Conservation (phyloP, 2,329 filamentous ascomycete species). For the Trichoderma guizhouense region DNA sequence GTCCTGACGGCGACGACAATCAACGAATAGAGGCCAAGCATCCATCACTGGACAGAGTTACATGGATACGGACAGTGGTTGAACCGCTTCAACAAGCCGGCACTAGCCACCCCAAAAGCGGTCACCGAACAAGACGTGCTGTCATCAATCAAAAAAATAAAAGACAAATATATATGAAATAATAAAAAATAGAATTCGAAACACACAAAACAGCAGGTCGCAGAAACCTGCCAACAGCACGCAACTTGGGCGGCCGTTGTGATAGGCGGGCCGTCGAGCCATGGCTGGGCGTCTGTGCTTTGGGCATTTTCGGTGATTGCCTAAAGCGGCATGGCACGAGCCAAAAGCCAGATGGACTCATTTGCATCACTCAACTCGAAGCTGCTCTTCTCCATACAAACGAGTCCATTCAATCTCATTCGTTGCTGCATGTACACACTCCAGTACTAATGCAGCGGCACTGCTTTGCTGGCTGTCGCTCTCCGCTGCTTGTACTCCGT, state of each 20-base stretch:
- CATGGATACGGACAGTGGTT: not conserved
- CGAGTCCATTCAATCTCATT: not conserved
- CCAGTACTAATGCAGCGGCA: not conserved
- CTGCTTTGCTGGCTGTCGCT: not conserved
- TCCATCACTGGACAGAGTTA: not conserved
- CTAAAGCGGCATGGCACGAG: not conserved
- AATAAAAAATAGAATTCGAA: not conserved
- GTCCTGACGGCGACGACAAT: not conserved
- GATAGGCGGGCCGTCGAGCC: not conserved
- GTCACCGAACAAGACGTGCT: not conserved
- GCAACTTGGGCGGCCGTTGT: not conserved
- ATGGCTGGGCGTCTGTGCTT: not conserved
- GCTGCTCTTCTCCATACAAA: not conserved
- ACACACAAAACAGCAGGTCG: not conserved
- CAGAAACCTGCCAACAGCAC: not conserved
- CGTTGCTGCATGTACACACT: not conserved
- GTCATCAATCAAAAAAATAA: not conserved
- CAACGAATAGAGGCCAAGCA: not conserved
- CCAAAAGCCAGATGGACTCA: not conserved
- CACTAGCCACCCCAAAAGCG: not conserved
- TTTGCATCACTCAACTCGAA: not conserved
- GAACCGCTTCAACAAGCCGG: not conserved
- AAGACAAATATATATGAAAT: not conserved
- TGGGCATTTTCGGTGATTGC: conserved; percentile 12
- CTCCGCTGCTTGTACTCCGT: not conserved